Evolutionary conservation across 768 basidiomycete species (phyloP).

Genomic region (Mycena vulgaris): DNA sequence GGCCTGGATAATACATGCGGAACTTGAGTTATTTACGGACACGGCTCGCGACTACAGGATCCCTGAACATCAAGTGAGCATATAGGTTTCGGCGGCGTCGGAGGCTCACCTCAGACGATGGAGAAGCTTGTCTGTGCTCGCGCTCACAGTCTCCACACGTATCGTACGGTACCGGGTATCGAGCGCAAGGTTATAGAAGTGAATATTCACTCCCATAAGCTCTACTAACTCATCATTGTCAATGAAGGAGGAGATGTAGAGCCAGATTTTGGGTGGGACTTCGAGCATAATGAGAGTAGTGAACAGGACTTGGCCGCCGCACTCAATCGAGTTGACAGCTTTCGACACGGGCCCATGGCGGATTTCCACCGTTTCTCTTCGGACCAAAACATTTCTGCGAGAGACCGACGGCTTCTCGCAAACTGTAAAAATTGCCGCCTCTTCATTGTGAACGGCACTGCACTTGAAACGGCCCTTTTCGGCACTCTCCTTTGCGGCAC

Average conservation of each 20-base stretch:
- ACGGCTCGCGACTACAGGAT: constrained; percentile 43
- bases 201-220: constrained; percentile 49
- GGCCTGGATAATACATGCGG: constrained; percentile 31
- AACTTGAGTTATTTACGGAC: constrained; percentile 21
- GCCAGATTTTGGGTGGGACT: constrained; percentile 52
- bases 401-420: too few species aligned
- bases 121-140: constrained; percentile 35
- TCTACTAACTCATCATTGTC: constrained; percentile 44
- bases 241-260: constrained; percentile 48
- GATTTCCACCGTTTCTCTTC: too few species aligned
- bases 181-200: constrained; percentile 52
- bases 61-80: constrained; percentile 30
- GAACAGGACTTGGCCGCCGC: too few species aligned
- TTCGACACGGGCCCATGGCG: too few species aligned
- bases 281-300: too few species aligned
- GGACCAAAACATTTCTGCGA: too few species aligned
- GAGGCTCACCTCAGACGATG: constrained; percentile 42
- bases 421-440: too few species aligned
- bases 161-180: constrained; percentile 47
- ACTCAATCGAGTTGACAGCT: too few species aligned
- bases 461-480: too few species aligned
- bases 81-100: neutral
- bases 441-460: too few species aligned
- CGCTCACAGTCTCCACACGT: constrained; percentile 43
- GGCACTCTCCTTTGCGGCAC: neutral